phyloP scores from a whole-genome alignment of 495 filamentous ascomycete species.

The Trichoderma parareesei region DNA sequence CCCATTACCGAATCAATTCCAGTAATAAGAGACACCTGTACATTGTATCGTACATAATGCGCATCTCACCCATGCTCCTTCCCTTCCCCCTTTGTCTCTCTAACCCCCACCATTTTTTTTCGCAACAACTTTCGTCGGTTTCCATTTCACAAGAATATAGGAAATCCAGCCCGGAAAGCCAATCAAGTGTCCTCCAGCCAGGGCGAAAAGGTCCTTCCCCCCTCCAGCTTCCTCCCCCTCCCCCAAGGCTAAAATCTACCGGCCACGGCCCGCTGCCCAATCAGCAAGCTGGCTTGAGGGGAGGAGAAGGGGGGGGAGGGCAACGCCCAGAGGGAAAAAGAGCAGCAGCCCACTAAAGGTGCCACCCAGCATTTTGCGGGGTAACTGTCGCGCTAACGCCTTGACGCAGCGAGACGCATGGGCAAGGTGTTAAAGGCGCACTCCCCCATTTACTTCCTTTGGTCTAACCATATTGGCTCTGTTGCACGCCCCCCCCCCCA shows the following conservation, averaged over 20 bases:
- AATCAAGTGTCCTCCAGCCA: background rate
- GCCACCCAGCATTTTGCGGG: constrained; percentile 9
- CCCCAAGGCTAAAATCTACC: constrained; percentile 5
- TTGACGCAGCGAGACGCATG: background rate
- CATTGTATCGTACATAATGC: background rate
- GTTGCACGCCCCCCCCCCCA: too few species aligned
- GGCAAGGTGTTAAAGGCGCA: background rate
- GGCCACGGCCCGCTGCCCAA: constrained; percentile 5
- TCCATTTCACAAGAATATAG: background rate
- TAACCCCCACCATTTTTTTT: background rate
- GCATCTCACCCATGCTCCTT: background rate
- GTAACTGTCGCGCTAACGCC: background rate
- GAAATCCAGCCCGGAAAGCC: background rate
- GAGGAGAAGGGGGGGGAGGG: too few species aligned
- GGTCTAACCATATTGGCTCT: background rate
- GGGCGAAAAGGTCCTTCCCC: background rate
- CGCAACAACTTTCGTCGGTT: background rate
- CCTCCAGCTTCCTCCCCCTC: too few species aligned
- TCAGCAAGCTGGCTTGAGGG: background rate
- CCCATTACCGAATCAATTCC: constrained; percentile 10
- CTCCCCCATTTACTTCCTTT: background rate
- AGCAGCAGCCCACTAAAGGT: background rate
- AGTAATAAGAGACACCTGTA: background rate
- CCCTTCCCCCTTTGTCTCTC: background rate
- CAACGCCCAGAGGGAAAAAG: too few species aligned